Evolutionary conservation across 225 moss, liverwort and hornwort genomes (phyloP).

Genomic region (Marchantia paleacea): DNA sequence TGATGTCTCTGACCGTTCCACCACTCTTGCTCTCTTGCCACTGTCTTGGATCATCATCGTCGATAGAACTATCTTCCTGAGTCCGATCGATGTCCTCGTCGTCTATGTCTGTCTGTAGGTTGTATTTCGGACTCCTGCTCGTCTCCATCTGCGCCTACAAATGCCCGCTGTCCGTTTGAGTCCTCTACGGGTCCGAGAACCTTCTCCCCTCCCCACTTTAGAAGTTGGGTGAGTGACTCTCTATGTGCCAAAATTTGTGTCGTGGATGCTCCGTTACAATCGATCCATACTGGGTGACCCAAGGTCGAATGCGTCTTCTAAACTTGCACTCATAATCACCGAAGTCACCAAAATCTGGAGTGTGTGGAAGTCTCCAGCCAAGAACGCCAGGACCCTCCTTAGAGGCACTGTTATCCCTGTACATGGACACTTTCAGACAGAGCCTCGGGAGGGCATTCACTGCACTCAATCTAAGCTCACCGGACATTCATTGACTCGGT

Average conservation of each 20-base stretch:
- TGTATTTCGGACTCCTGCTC: not conserved
- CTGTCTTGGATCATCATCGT: not conserved
- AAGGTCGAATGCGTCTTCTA: constrained; percentile 12
- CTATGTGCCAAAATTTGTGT: constrained; percentile 14
- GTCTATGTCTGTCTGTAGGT: not conserved
- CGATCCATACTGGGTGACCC: not conserved
- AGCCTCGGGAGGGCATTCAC: not conserved
- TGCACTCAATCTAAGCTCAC: not conserved
- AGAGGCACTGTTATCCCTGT: not conserved
- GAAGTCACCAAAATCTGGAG: constrained; percentile 13
- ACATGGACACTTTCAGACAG: constrained; percentile 10
- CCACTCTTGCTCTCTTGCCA: not conserved
- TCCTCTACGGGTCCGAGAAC: not conserved
- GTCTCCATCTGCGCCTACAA: not conserved
- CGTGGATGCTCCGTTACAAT: constrained; percentile 11
- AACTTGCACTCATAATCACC: constrained; percentile 16
- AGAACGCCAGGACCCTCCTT: constrained; percentile 8
- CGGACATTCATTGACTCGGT: not conserved
- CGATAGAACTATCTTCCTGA: not conserved
- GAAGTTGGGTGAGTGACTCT: constrained; percentile 8
- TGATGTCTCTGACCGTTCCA: too few relatives aligned
- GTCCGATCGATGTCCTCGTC: not conserved
- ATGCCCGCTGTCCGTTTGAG: not conserved
- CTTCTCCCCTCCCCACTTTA: constrained; percentile 10
- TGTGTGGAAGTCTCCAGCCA: constrained; percentile 13